Evolutionary conservation across 768 basidiomycete species (phyloP).

Genomic region (Xerocomellus chrysenteron): DNA sequence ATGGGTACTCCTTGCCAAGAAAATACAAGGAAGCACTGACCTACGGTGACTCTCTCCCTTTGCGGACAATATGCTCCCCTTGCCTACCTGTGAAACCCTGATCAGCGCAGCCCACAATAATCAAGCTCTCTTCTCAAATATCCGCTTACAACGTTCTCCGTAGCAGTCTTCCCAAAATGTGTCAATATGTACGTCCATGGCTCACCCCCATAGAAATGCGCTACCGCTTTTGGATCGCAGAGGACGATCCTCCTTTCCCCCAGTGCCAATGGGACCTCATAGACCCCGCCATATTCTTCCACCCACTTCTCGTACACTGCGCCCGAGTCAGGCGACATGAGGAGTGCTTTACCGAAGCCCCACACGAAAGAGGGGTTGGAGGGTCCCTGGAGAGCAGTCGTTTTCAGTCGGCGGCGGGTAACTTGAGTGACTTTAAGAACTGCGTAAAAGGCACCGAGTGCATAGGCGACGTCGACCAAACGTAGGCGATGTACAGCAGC

Average conservation of each 20-base stretch:
- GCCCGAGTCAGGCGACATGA: slow-evolving; percentile 26
- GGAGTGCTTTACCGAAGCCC: slow-evolving; percentile 6
- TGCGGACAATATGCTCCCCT: slow-evolving; percentile 37
- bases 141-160: slow-evolving; percentile 27
- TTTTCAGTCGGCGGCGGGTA: slow-evolving; percentile 9
- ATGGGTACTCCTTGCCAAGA: slow-evolving; percentile 20
- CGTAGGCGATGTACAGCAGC: neutral
- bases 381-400: slow-evolving; percentile 24
- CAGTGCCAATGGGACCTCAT: slow-evolving; percentile 37
- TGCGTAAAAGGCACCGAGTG: slow-evolving; percentile 2
- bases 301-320: slow-evolving; percentile 47
- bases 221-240: slow-evolving; percentile 49
- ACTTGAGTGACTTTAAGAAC: slow-evolving; percentile 5
- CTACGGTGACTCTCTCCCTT: slow-evolving; percentile 45
- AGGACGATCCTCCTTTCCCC: slow-evolving; percentile 38
- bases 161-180: slow-evolving; percentile 17
- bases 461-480: slow-evolving; percentile 2
- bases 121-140: neutral
- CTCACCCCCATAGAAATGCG: slow-evolving; percentile 51
- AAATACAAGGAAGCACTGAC: slow-evolving; percentile 16
- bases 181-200: slow-evolving; percentile 37
- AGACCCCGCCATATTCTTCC: slow-evolving; percentile 47
- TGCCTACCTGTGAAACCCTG: slow-evolving; percentile 28
- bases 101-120: neutral
- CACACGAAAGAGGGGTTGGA: slow-evolving; percentile 16